A percentile compares a stretch with the other conserved stretches of the same genome.
phyloP scores from a whole-genome alignment of 2,329 filamentous ascomycete genomes.

The Sporothrix pseudoabietina region DNA sequence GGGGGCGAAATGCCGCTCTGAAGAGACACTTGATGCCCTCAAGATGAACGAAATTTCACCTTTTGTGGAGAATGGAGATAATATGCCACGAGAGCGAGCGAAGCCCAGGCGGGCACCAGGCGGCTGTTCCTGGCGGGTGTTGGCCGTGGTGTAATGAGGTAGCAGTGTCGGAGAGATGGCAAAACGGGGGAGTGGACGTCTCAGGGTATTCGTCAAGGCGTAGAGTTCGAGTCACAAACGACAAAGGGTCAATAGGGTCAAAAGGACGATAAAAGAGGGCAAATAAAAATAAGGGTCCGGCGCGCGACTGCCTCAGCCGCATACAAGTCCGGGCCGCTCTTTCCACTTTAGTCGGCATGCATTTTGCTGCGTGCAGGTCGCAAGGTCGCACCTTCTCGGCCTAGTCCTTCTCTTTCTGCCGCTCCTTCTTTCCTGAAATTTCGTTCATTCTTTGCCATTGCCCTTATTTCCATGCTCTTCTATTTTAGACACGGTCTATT shows the following conservation, averaged over 20 bases:
- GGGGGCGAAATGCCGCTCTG: background rate
- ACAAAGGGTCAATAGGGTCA: background rate
- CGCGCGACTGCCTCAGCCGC: background rate
- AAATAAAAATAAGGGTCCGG: conserved; percentile 18
- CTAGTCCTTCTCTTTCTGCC: background rate
- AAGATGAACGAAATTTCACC: conserved; percentile 19
- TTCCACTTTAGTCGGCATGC: background rate
- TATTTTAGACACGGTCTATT: conserved; percentile 12
- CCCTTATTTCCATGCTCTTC: background rate
- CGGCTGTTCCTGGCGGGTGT: conserved; percentile 7
- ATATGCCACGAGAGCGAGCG: background rate
- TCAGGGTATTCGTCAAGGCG: conserved; percentile 7
- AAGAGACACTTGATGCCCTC: background rate
- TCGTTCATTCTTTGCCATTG: background rate
- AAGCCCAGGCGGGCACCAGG: conserved; percentile 1
- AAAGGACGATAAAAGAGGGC: background rate
- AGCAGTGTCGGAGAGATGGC: background rate
- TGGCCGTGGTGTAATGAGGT: background rate
- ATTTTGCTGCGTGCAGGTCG: background rate
- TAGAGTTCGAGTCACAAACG: background rate
- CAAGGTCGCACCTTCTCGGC: background rate
- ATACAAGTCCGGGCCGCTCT: background rate
- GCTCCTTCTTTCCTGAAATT: background rate
- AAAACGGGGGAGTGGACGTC: conserved; percentile 1
- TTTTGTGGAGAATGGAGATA: conserved; percentile 11